Base-by-base conservation (phyloP, 2,329 filamentous ascomycete genomes). In the Ramularia collo-cygni region DNA sequence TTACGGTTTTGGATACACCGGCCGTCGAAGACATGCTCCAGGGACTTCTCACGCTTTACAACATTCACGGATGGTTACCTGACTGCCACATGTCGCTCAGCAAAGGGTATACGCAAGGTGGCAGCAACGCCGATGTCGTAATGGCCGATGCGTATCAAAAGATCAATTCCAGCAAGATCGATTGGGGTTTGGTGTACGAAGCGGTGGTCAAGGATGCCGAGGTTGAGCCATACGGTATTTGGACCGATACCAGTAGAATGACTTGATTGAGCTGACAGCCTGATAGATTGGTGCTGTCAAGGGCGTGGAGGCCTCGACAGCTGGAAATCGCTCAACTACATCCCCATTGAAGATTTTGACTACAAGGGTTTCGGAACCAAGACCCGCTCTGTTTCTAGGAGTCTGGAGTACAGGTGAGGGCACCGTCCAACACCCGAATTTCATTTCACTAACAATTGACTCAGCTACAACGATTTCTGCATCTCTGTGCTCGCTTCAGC, bases 111-210 rank as follows among this genome's bases (percentile, higher is more conserved):
- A 75, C 77, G 0, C 81, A 85, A 56, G 81, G 79, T 8, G 82
- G 82, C 6, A 81, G 75, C 9, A 85, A 85, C 52, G 74, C 76
- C 3, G 81, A 86, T 56, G 85, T 82, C 41, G 73, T 86, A 3
- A 72, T 86, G 12, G 81, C 81, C 2, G 82, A 86, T 53, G 82
- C 81, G 0, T 85, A 76, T 46, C 71, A 83, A 19, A 85, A 85
- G 57, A 79, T 79, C 0, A 71, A 85, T 2, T 66, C 71, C 9
- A 79, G 77, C 4, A 64, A 64, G 3, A 65, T 86, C 30, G 66
- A 85, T 59, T 86, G 81, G 82, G 62, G 67, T 3, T 73, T 76
- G 38, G 79, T 70, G 3, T 81, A 76, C 50, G 62, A 67, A 4
- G 76, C 79, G 37, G 79, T 83, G 73, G 63, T 75, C 8, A 81